Evolutionary conservation across 2,329 filamentous ascomycete species (phyloP), one percentile per base, ranked within the genome.

Genomic region (Clonostachys byssicola): DNA sequence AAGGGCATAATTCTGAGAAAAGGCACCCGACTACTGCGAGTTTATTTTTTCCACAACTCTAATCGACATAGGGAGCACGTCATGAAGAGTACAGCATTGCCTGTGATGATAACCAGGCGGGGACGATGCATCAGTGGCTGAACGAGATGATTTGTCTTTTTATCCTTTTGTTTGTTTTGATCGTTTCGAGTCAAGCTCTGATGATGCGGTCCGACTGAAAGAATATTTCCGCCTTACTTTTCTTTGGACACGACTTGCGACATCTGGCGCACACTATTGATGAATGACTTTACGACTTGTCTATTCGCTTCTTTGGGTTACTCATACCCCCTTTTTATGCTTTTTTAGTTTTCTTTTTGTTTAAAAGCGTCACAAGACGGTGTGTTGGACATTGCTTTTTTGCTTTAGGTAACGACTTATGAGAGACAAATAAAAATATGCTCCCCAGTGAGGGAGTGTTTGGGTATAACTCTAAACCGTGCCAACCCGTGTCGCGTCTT

Each of bases 11-110:
- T 45, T 45, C 42, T 12, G n/a, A 13, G 23, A 18, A 42, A 17
- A 35, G 18, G 6, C 20, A 30, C 23, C 23, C 23, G 23, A 17
- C 17, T 23, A 17, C 17, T 42, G 40, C 13, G 17, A 42, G 18
- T 17, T 43, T 13, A 43, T 33, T n/a, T 43, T 30, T 43, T 38
- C n/a, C 12, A 36, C n/a, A 36, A 30, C 34, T 35, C 20, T 43
- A 56, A 53, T 59, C 54, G 58, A 64, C 49, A 58, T 56, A 61
- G 56, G 57, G 56, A 54, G 60, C 42, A 55, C 54, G 51, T 59
- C 56, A 53, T 52, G 51, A 56, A 59, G 64, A 56, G 59, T 57
- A 53, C 60, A 56, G 57, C 16, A 14, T 30, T 14, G 39, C 47
- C 40, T 49, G 47, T 49, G 18, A 49, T 34, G 47, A 49, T 23